These are phyloP conservation scores for Paratinospora sagittata DNA, from an alignment of 164 flowering plant species.

Conservation along the genomic window DNA sequence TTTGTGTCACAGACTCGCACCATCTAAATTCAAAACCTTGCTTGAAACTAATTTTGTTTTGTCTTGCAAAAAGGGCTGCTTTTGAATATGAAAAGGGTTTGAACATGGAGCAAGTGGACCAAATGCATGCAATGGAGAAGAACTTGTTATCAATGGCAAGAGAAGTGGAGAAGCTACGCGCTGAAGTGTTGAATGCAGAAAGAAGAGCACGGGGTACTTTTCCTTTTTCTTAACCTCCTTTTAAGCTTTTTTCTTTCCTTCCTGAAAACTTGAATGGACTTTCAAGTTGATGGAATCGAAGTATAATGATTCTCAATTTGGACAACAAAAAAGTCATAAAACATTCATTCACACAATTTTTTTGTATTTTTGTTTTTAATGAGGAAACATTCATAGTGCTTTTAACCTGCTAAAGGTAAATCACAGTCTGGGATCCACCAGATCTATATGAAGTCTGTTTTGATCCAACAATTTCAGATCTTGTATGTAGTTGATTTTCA, in stretches of 20 bases:
- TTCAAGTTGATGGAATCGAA: too few species aligned
- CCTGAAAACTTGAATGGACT: too few species aligned
- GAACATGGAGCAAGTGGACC: slow-evolving; percentile 61
- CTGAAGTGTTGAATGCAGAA: slow-evolving; percentile 52
- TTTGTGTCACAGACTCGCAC: too few species aligned
- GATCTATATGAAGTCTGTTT: too few species aligned
- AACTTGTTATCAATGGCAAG: slow-evolving; percentile 54
- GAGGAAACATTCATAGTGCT: too few species aligned
- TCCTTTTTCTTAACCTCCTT: neutral
- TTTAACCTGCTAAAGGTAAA: too few species aligned
- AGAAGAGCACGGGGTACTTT: slow-evolving; percentile 48
- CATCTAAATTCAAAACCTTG: too few species aligned
- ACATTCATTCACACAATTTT: neutral
- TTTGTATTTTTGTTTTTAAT: neutral
- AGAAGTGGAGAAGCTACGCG: slow-evolving; percentile 61
- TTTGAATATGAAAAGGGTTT: slow-evolving; percentile 66
- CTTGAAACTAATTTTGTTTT: neutral
- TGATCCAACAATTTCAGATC: too few species aligned
- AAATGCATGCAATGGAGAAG: slow-evolving; percentile 67
- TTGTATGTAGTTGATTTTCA: too few species aligned
- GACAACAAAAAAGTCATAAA: neutral
- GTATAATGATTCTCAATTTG: neutral
- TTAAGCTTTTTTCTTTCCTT: neutral
- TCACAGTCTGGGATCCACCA: too few species aligned
- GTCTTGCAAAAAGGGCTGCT: slow-evolving; percentile 34